Conservation (phyloP, 2,329 filamentous ascomycete species). For the Dendryphion nanum region DNA sequence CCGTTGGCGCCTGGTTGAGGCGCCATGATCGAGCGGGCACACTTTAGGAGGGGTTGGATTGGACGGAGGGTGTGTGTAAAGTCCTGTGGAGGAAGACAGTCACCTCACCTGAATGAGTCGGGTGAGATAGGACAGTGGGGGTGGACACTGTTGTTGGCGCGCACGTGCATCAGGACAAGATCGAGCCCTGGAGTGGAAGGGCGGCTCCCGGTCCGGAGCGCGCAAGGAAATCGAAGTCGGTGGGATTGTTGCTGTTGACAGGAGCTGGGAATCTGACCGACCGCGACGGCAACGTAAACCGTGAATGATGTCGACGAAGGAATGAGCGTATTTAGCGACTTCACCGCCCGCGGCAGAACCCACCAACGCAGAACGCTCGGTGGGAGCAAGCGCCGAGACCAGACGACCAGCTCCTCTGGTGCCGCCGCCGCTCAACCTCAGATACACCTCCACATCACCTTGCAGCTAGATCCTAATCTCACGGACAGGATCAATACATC, state of each 20-base stretch:
- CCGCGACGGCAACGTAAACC: no score
- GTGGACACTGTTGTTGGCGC: no score
- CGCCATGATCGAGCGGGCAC: slow-evolving; percentile 19
- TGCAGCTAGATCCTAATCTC: not conserved
- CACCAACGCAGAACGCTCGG: not conserved
- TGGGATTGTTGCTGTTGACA: no score
- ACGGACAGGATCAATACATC: slow-evolving; percentile 5
- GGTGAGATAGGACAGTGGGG: not conserved
- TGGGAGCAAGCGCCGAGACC: slow-evolving; percentile 1
- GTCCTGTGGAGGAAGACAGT: not conserved
- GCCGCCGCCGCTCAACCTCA: slow-evolving; percentile 2
- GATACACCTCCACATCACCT: no score
- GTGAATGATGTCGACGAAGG: no score
- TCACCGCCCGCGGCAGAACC: slow-evolving; percentile 6
- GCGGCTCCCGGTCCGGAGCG: no score
- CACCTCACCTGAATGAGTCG: not conserved
- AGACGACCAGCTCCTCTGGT: slow-evolving; percentile 5
- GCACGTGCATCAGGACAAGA: no score
- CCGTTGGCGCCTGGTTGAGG: slow-evolving; percentile 36
- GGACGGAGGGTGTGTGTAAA: not conserved
- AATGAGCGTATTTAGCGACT: no score
- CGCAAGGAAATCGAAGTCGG: no score
- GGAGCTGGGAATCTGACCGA: no score
- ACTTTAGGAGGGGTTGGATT: not conserved
- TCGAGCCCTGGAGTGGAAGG: no score